Evolutionary conservation across 345 rosid species (phyloP), one percentile per base, ranked within the genome.

Genomic region (Physaria fendleri): DNA sequence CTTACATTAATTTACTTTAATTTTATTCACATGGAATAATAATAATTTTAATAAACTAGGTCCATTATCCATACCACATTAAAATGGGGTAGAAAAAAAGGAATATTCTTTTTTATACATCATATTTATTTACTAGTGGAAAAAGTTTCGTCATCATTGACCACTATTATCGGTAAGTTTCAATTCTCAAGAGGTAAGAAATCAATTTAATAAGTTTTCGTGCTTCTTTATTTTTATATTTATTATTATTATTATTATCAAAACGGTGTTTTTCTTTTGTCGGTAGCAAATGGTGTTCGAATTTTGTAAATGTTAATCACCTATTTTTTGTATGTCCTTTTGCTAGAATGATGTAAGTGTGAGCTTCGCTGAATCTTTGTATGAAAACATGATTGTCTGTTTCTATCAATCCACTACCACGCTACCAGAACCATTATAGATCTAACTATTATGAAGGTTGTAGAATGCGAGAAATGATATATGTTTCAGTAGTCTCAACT

Each of bases 191-290:
- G 67, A 27, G 62, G 42, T 44, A 8, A 29, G 49, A 27, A 51
- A 68, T 1, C 42, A 68, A 6, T 59, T 68, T 59, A 51, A 43
- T 52, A 68, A 34, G 56, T 60, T 60, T 59, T 22, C 47, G 34
- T 43, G 73, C 62, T 68, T 16, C 1, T 28, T 41, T 8, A 35
- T 14, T 27, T 13, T 43, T 52, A 17, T 52, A 35, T 14, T 30
- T 41, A 59, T 12, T 43, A 34, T 44, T 50, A 59, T 27, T 30
- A n/a, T n/a, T n/a, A n/a, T n/a, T n/a, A n/a, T n/a, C n/a, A n/a
- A n/a, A n/a, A n/a, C n/a, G n/a, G n/a, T n/a, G n/a, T n/a, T n/a
- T n/a, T n/a, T n/a, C n/a, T n/a, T n/a, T n/a, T n/a, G n/a, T n/a
- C n/a, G n/a, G n/a, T n/a, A n/a, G n/a, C n/a, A n/a, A n/a, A n/a